phyloP scores from a whole-genome alignment of 2,329 filamentous ascomycete species.

The Talaromyces sp. region DNA sequence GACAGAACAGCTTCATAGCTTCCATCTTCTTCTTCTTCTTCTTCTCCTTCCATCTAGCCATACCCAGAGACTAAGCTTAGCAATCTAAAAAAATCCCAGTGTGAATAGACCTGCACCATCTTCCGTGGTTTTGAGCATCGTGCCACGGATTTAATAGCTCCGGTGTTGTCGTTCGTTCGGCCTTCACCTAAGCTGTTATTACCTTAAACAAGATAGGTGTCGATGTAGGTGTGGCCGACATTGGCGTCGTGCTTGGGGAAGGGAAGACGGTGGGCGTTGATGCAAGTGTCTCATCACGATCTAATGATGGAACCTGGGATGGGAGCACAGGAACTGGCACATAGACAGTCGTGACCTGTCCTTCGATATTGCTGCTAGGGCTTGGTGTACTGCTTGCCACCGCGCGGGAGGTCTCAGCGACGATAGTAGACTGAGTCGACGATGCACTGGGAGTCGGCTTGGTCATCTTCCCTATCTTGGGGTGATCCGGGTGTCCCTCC shows the following conservation, averaged over 20 bases:
- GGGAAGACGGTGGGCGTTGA: neutral
- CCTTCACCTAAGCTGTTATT: neutral
- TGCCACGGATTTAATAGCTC: neutral
- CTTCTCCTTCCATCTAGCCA: neutral
- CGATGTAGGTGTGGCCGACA: neutral
- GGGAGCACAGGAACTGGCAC: constrained; percentile 1
- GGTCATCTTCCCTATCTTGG: neutral
- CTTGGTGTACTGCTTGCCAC: neutral
- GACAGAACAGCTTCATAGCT: neutral
- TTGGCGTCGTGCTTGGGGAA: neutral
- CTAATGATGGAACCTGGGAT: neutral
- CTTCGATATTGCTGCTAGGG: neutral
- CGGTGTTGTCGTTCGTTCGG: neutral
- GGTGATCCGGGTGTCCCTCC: neutral
- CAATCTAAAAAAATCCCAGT: neutral
- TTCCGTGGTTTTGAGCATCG: neutral
- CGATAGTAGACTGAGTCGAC: neutral
- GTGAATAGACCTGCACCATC: neutral
- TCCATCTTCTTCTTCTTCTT: neutral
- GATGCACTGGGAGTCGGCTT: neutral
- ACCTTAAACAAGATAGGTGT: neutral
- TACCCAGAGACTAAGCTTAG: neutral
- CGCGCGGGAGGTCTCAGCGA: neutral
- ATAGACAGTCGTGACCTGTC: neutral
- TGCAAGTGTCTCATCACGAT: neutral